A percentile compares a stretch with the other conserved stretches of the same genome.
Evolutionary conservation across 192 early-diverging fungal genomes (phyloP).

Genomic region (Coemansia reversa): DNA sequence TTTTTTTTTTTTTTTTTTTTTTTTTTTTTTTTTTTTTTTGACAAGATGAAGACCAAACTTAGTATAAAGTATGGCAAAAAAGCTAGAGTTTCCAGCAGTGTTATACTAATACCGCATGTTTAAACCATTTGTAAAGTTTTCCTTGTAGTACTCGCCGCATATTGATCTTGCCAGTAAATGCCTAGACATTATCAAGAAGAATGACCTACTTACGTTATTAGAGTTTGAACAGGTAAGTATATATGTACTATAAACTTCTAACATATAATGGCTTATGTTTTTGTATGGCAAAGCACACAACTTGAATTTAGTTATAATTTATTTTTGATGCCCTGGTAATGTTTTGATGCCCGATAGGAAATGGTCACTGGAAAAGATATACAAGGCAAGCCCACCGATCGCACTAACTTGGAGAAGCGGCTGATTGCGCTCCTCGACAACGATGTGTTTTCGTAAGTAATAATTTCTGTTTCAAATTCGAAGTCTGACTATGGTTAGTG

Average conservation of each 20-base stretch:
- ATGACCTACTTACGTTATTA: constrained; percentile 25
- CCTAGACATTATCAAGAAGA: constrained; percentile 31
- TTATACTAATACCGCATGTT: neutral
- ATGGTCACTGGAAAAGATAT: constrained; percentile 19
- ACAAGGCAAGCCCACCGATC: constrained; percentile 12
- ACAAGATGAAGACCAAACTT: too few relatives aligned
- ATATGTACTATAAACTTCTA: neutral
- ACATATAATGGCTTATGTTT: neutral
- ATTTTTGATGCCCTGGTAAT: neutral
- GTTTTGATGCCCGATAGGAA: constrained; percentile 18
- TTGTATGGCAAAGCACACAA: neutral
- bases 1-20: too few relatives aligned
- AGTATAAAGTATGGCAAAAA: too few relatives aligned
- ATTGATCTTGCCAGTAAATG: constrained; percentile 53
- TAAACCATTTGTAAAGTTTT: neutral
- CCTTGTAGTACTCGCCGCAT: constrained; percentile 50
- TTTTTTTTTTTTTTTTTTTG: neutral
- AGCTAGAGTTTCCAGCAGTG: neutral
- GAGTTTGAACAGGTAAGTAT: constrained; percentile 52
- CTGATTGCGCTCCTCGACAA: constrained; percentile 45
- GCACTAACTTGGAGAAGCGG: constrained; percentile 28
- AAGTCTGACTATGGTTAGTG: neutral
- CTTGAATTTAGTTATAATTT: neutral
- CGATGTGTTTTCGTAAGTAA: constrained; percentile 34
- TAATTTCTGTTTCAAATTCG: neutral